Conservation (phyloP, 768 basidiomycete species). For the Gyrodon lividus region DNA sequence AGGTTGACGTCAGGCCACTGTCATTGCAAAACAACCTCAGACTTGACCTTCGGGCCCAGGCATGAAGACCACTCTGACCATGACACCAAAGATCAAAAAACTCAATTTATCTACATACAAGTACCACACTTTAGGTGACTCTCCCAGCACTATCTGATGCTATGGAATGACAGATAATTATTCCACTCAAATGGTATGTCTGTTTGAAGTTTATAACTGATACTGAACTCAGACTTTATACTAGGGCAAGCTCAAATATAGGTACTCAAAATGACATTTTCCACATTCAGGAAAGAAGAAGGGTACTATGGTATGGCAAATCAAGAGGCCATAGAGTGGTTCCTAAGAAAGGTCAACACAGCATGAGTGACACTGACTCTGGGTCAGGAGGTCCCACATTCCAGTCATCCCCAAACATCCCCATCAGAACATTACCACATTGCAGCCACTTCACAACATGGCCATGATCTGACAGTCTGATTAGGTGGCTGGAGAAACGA, state of each 20-base stretch:
- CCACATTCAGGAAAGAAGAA: conserved; percentile 34
- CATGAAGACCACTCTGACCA: too few relatives aligned
- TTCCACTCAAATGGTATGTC: conserved; percentile 32
- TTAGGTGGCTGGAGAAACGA: too few relatives aligned
- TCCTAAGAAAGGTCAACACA: conserved; percentile 15
- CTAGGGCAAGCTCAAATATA: conserved; percentile 39
- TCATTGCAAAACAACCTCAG: background rate
- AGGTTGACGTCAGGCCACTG: conserved; percentile 6
- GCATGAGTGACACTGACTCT: background rate
- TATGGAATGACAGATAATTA: conserved; percentile 37
- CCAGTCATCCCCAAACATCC: background rate
- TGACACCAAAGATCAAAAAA: background rate
- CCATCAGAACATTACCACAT: background rate
- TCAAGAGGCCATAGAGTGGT: conserved; percentile 13
- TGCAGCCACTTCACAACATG: too few relatives aligned
- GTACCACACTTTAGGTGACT: conserved; percentile 7
- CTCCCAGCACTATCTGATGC: background rate
- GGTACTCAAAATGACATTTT: conserved; percentile 36
- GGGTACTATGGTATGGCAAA: conserved; percentile 25
- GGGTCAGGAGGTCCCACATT: background rate
- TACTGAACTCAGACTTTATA: background rate
- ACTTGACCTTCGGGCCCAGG: background rate
- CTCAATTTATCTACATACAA: conserved; percentile 10
- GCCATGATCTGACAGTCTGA: too few relatives aligned
- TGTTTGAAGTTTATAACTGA: background rate